Conservation (phyloP, 73 alveolate species). For the Paramecium bursaria region DNA sequence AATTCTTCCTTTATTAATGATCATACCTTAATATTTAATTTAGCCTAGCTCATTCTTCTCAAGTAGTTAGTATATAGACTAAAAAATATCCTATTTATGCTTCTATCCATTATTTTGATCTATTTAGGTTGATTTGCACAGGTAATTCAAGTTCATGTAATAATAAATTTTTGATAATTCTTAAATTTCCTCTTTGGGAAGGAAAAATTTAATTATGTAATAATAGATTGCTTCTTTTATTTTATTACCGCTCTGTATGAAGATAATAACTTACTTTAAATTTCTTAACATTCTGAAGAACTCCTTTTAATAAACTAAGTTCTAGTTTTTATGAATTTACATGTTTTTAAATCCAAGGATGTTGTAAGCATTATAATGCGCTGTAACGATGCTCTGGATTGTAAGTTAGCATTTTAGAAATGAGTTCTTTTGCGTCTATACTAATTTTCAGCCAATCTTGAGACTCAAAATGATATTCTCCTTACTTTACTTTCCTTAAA, state of each 20-base stretch:
- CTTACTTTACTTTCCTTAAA: constrained; percentile 77
- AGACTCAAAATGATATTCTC: constrained; percentile 65
- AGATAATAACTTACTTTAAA: constrained; percentile 67
- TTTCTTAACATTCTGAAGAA: constrained; percentile 71
- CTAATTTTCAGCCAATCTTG: constrained; percentile 83
- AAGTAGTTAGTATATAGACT: constrained; percentile 41
- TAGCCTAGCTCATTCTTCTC: constrained; percentile 72
- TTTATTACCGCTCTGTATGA: constrained; percentile 71
- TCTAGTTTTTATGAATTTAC: constrained; percentile 36
- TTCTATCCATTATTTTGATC: constrained; percentile 75
- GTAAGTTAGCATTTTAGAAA: constrained; percentile 75
- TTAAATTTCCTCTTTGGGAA: constrained; percentile 77
- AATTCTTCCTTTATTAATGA: constrained; percentile 36
- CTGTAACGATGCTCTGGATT: constrained; percentile 76
- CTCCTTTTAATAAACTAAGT: constrained; percentile 45
- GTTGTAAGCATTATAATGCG: constrained; percentile 78
- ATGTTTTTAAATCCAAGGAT: constrained; percentile 79
- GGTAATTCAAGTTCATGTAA: constrained; percentile 72
- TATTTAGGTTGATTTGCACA: constrained; percentile 78
- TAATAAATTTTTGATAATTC: constrained; percentile 75
- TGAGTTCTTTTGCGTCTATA: constrained; percentile 89
- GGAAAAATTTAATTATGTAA: constrained; percentile 74
- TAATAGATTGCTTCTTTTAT: constrained; percentile 79
- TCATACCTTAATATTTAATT: constrained; percentile 70
- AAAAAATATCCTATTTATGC: constrained; percentile 61